A percentile compares a stretch with the other conserved stretches of the same genome.
These are phyloP conservation scores for Reticulascus tulasneorum DNA, from an alignment of 2,329 filamentous ascomycete species.

Conservation along the genomic window DNA sequence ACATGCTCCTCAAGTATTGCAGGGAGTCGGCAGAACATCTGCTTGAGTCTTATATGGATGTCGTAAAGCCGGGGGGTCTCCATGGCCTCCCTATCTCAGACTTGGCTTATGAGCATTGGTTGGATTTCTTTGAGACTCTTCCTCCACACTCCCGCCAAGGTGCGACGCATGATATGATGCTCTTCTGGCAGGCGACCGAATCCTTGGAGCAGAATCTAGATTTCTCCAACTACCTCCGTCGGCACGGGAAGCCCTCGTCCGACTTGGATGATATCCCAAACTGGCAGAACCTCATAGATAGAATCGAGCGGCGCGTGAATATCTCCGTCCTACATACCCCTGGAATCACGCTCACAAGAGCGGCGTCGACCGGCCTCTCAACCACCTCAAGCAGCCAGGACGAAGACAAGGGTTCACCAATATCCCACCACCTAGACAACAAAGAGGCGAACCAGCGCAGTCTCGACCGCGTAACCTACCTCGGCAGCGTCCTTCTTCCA, in stretches of 20 bases:
- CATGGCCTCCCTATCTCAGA: conserved; percentile 15
- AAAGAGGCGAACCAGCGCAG: conserved; percentile 32
- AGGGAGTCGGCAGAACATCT: no score
- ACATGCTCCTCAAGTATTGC: no score
- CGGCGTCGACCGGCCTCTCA: conserved; percentile 5
- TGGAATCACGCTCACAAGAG: conserved; percentile 13
- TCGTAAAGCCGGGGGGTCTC: no score
- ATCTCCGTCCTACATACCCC: conserved; percentile 16
- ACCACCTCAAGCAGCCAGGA: no score
- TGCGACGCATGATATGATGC: conserved; percentile 5
- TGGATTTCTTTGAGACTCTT: conserved; percentile 25
- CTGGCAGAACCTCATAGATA: conserved; percentile 27
- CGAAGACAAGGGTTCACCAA: no score
- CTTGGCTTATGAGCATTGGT: conserved; percentile 27
- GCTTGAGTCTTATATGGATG: no score
- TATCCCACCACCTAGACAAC: conserved; percentile 1
- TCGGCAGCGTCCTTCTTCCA: conserved; percentile 45
- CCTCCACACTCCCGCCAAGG: not conserved
- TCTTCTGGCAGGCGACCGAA: conserved; percentile 26
- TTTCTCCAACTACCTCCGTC: conserved; percentile 7
- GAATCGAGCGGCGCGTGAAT: conserved; percentile 21
- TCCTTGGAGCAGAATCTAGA: conserved; percentile 32
- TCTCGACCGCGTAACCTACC: conserved; percentile 44
- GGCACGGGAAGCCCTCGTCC: not conserved
- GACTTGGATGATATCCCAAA: conserved; percentile 11